Evolutionary conservation across 176 grass and related monocot genomes (phyloP).

Genomic region (Lolium multiflorum): DNA sequence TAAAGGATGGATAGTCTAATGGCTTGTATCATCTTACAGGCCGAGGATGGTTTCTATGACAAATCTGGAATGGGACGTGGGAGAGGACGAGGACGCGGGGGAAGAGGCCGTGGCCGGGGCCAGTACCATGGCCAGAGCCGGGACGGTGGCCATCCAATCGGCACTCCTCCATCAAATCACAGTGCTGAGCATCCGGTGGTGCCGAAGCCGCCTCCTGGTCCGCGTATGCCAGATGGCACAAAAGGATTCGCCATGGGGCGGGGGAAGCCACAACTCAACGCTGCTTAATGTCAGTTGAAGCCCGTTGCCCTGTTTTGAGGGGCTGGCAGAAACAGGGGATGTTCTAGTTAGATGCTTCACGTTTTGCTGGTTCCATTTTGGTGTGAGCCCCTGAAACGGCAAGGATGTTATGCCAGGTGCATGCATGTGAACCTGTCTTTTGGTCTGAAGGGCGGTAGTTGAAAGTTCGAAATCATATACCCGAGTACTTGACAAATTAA

Average conservation of each 20-base stretch:
- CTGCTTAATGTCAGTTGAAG: neutral
- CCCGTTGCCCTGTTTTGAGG: constrained; percentile 9
- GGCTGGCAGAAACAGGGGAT: constrained; percentile 2
- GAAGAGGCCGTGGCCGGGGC: constrained; percentile 52
- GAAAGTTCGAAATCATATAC: constrained; percentile 27
- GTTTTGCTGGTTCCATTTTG: constrained; percentile 47
- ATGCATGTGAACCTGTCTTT: constrained; percentile 45
- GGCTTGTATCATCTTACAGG: constrained; percentile 32
- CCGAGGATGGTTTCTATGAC: constrained; percentile 52
- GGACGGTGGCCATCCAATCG: constrained; percentile 44
- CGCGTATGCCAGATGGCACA: constrained; percentile 97
- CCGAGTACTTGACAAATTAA: constrained; percentile 12
- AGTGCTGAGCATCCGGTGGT: constrained; percentile 53
- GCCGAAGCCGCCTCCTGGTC: constrained; percentile 78
- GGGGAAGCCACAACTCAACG: constrained; percentile 59
- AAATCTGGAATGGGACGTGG: constrained; percentile 49
- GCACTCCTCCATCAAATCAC: constrained; percentile 58
- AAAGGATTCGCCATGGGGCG: constrained; percentile 90
- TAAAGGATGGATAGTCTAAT: constrained; percentile 14
- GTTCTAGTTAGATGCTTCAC: constrained; percentile 32
- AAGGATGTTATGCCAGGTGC: constrained; percentile 19
- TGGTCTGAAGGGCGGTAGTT: constrained; percentile 16
- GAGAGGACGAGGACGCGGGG: constrained; percentile 63
- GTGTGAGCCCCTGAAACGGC: constrained; percentile 16
- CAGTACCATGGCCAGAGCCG: constrained; percentile 49